Evolutionary conservation across 2,329 filamentous ascomycete species (phyloP).

Genomic region (Sarocladiaceae sp.): DNA sequence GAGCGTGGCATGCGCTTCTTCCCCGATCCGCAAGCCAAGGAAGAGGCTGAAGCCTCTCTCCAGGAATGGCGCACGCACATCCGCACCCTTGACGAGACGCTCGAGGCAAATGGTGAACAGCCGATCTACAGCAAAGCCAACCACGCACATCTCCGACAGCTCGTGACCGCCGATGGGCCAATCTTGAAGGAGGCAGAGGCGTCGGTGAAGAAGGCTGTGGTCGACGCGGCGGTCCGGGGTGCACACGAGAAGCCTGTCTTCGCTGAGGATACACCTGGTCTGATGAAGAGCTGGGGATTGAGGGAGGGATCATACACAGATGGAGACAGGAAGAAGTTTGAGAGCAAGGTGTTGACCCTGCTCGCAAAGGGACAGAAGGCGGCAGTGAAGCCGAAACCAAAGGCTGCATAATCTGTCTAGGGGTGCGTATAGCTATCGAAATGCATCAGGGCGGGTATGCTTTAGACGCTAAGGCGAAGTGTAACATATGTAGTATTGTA

Average conservation of each 20-base stretch:
- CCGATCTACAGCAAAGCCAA: conserved; percentile 9
- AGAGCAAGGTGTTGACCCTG: conserved; percentile 33
- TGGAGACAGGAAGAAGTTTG: conserved; percentile 30
- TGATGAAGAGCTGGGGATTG: conserved; percentile 32
- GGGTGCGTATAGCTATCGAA: neutral
- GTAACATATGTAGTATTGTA: conserved; percentile 10
- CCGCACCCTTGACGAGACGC: conserved; percentile 12
- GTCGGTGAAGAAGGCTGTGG: conserved; percentile 26
- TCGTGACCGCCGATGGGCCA: conserved; percentile 15
- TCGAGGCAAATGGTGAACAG: conserved; percentile 14
- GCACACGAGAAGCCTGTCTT: conserved; percentile 28
- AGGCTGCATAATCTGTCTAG: neutral
- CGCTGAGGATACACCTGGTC: conserved; percentile 26
- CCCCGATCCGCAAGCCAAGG: conserved; percentile 23
- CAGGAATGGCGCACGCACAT: conserved; percentile 16
- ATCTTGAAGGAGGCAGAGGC: conserved; percentile 29
- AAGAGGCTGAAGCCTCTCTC: conserved; percentile 26
- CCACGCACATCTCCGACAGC: conserved; percentile 14
- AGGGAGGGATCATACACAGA: conserved; percentile 31
- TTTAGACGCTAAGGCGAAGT: conserved; percentile 1
- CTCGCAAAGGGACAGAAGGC: conserved; percentile 18
- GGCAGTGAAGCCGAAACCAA: conserved; percentile 15
- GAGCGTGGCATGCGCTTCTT: conserved; percentile 26
- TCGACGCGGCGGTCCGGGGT: conserved; percentile 29
- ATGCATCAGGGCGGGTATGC: neutral